These are phyloP conservation scores for Globisporangium paddicum DNA, from an alignment of 352 stramenopile genomes.

Conservation along the genomic window DNA sequence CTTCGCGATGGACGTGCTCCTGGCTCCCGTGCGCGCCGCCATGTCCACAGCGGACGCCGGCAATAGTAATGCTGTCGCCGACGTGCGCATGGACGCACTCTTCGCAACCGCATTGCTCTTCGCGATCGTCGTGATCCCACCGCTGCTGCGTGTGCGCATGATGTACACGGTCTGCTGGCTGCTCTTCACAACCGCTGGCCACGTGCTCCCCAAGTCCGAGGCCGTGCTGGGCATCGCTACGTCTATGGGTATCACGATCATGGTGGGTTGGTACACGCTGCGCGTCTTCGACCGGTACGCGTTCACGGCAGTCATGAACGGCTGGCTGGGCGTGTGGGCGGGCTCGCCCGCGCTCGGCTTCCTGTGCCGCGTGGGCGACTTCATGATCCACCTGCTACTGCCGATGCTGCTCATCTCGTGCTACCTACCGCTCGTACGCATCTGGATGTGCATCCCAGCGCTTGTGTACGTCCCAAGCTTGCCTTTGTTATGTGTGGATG, in stretches of 20 bases:
- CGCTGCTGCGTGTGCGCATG: slow-evolving; percentile 51
- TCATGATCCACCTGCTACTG: slow-evolving; percentile 61
- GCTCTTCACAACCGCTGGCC: slow-evolving; percentile 49
- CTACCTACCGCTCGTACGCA: slow-evolving; percentile 64
- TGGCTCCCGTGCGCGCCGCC: slow-evolving; percentile 11
- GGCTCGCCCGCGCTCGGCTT: slow-evolving; percentile 59
- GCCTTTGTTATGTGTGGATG: not conserved
- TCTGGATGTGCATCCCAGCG: slow-evolving; percentile 80
- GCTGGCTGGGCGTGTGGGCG: slow-evolving; percentile 75
- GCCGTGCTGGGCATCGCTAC: slow-evolving; percentile 67
- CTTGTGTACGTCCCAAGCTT: slow-evolving; percentile 56
- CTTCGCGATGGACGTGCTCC: slow-evolving; percentile 26
- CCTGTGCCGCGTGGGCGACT: slow-evolving; percentile 48
- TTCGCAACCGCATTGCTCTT: slow-evolving; percentile 56
- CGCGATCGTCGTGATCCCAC: slow-evolving; percentile 43
- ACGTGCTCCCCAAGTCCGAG: slow-evolving; percentile 41
- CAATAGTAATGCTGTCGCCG: too few relatives aligned
- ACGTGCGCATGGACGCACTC: slow-evolving; percentile 38
- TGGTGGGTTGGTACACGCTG: slow-evolving; percentile 83
- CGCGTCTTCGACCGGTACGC: slow-evolving; percentile 75
- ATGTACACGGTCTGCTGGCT: slow-evolving; percentile 85
- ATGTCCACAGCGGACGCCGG: slow-evolving; percentile 8
- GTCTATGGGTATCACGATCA: slow-evolving; percentile 80
- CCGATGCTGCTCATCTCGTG: slow-evolving; percentile 73
- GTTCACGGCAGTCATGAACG: slow-evolving; percentile 68